Evolutionary conservation across 257 asterid genomes (phyloP).

Genomic region (Salvia miltiorrhiza): DNA sequence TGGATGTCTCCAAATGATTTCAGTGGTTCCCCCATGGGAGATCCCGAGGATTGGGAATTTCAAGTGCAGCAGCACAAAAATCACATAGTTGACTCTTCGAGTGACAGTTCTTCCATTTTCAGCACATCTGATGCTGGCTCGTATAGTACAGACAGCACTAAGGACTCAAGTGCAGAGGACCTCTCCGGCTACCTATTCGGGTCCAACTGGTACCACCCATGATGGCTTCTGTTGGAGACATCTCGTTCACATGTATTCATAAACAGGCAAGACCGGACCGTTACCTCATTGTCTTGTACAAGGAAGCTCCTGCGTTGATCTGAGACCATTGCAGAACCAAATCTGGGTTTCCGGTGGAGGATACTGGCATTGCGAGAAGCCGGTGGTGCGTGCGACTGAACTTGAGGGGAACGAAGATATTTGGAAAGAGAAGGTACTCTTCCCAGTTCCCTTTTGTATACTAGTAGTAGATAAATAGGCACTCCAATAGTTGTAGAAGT

Average conservation of each 20-base stretch:
- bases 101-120: constrained; percentile 59
- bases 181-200: constrained; percentile 56
- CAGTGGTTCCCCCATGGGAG: background rate
- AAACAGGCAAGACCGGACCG: background rate
- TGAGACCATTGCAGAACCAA: background rate
- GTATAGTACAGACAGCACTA: constrained; percentile 55
- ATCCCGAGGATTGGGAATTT: constrained; percentile 19
- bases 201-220: constrained; percentile 33
- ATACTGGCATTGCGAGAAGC: background rate
- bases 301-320: background rate
- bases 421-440: constrained; percentile 21
- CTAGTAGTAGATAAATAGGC: constrained; percentile 26
- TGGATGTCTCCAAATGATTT: constrained; percentile 26
- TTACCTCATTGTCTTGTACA: background rate
- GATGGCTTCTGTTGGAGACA: background rate
- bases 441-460: constrained; percentile 32
- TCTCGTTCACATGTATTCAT: background rate
- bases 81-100: constrained; percentile 33
- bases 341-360: constrained; percentile 12
- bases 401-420: constrained; percentile 9
- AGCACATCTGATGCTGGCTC: constrained; percentile 56
- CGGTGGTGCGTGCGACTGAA: background rate
- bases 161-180: constrained; percentile 54
- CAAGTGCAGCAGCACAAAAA: constrained; percentile 25
- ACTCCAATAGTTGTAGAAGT: constrained; percentile 20